phyloP scores from a whole-genome alignment of 1,284 basidiomycete species.

The Malassezia slooffiae region DNA sequence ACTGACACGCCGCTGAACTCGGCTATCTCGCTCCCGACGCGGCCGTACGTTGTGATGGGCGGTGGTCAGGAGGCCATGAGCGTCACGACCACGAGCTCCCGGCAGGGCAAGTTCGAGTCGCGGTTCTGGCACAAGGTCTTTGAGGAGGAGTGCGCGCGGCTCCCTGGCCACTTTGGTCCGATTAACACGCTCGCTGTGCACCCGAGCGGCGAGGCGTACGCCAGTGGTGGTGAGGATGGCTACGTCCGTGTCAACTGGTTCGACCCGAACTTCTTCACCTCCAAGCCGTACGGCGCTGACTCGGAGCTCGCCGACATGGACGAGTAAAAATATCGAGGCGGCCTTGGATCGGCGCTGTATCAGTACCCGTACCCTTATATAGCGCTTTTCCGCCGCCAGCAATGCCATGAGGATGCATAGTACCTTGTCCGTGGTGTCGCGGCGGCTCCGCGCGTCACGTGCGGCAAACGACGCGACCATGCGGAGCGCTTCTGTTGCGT shows the following conservation, averaged over 20 bases:
- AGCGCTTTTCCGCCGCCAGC: no score
- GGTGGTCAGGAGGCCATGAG: conserved; percentile 97
- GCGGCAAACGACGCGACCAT: not conserved
- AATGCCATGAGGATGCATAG: no score
- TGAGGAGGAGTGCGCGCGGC: conserved; percentile 92
- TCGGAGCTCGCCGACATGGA: conserved; percentile 41
- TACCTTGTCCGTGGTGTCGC: no score
- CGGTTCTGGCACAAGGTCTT: conserved; percentile 98
- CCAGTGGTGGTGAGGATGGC: conserved; percentile 92
- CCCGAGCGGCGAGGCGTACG: conserved; percentile 75
- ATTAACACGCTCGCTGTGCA: conserved; percentile 96
- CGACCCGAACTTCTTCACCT: conserved; percentile 41
- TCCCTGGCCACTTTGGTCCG: conserved; percentile 68
- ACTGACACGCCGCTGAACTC: conserved; percentile 95
- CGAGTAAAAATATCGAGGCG: conserved; percentile 29
- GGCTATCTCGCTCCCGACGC: conserved; percentile 69
- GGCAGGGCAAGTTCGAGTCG: conserved; percentile 96
- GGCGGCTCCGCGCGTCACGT: no score
- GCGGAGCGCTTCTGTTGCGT: no score
- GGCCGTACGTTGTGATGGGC: conserved; percentile 67
- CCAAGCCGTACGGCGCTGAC: conserved; percentile 42
- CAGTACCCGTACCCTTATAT: no score
- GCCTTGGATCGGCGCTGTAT: no score
- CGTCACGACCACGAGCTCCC: conserved; percentile 83
- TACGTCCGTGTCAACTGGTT: conserved; percentile 50